Evolutionary conservation across 2,329 filamentous ascomycete genomes (phyloP), one percentile per base, ranked within the genome.

Genomic region (Cryphonectria radicalis): DNA sequence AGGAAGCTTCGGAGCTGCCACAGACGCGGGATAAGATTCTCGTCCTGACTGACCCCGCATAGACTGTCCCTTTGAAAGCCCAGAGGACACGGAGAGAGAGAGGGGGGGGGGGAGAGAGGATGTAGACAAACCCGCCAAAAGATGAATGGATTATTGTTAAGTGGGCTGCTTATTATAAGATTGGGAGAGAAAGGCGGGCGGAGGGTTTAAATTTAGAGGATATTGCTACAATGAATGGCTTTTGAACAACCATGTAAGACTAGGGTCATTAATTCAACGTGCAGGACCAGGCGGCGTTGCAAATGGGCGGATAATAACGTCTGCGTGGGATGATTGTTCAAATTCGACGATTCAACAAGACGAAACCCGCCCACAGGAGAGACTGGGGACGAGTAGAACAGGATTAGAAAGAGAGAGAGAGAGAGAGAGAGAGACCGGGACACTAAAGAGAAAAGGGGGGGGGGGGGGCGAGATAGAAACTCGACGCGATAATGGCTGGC

Each of bases 1-100:
- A 70, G 66, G 37, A 14, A 17, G 65, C 60, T 37, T 65, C 68
- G 60, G 70, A 72, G 67, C 40, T 68, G 60, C 66, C 70, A 50
- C 65, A 46, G 6, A 60, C 68, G 68, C 62, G 69, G 70, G 63
- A 69, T 53, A 72, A 70, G 68, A 59, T 59, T 28, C 55, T 32
- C 4, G 55, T 59, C 25, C 6, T 35, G 55, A 59, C 25, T 19
- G 55, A 22, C 25, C 55, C 53, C 13, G 55, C 10, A 17, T 59
- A 59, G 55, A 3, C 55, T 32, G 28, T 22, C 19, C 19, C 8
- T 50, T 11, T 17, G 22, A 50, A 22, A n/a, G 46, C 22, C 46
- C 46, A 22, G 46, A 50, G 17, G 46, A 50, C 17, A 28, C 28
- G 28, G 28, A 28, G 28, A 28, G 28, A 28, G 37, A n/a, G 22